Base-by-base conservation (phyloP, 495 filamentous ascomycete genomes). In the Tetracladium marchalianum region DNA sequence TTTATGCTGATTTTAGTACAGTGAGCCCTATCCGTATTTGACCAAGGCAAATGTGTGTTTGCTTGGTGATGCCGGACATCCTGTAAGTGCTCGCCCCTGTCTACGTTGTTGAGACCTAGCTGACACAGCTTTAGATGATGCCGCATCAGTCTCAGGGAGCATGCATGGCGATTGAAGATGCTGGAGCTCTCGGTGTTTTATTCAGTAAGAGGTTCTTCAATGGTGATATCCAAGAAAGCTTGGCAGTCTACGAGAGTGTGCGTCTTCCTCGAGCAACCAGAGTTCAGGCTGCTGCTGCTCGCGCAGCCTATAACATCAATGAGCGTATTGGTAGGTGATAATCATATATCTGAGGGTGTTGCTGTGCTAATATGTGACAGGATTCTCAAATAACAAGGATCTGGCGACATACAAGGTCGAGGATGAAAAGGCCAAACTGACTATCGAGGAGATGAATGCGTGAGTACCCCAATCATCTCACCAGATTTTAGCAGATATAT, bases 1-100 rank as follows among this genome's bases (percentile, higher is more conserved):
- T 27, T 27, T 7, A 27, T 27, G 22, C 22, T 27, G 7, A 27
- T 27, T 3, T 3, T 27, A 27, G 22, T 27, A 27, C 22, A 27
- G 22, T 42, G 51, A 71, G 31, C 69, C 68, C 1, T 77, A 75
- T 43, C 57, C 58, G 9, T 46, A 44, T 11, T 66, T 63, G 61
- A 50, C 51, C 11, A 49, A 46, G 7, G 57, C 51, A 17, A 71
- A 50, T 53, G 75, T 83, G 37, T 80, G 75, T 13, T 59, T 86
- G 27, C 66, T 85, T 16, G 82, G 82, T 17, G 82, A 85, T 55
- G 75, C 82, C 4, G 81, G 76, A 41, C 82, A 86, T 54, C 79
- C 82, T 2, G 22, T 27, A 7, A 27, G 22, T 27, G 22, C 22
- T 27, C 22, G 22, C 22, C 22, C 22, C 22, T 27, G 22, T 27